A percentile compares a stretch with the other conserved stretches of the same genome.
phyloP scores from a whole-genome alignment of 306 rosid species.

The Betula pendula region DNA sequence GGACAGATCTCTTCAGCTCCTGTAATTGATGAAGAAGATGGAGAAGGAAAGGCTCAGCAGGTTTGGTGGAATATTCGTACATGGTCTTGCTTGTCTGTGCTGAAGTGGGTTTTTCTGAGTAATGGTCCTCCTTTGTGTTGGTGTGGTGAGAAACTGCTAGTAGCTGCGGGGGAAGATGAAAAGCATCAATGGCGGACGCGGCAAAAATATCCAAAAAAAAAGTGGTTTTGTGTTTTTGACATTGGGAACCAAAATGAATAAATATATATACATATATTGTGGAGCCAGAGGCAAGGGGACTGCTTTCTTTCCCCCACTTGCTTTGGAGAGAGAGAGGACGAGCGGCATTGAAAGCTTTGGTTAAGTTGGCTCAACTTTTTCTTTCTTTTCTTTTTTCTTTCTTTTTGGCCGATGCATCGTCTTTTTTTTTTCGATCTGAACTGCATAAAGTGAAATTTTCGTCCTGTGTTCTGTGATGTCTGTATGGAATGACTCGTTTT shows the following conservation, averaged over 20 bases:
- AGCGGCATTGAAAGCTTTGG: background rate
- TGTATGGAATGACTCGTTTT: too few relatives aligned
- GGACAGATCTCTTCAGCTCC: slow-evolving; percentile 37
- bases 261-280: background rate
- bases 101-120: background rate
- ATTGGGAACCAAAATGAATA: slow-evolving; percentile 19
- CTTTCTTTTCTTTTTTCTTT: background rate
- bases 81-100: slow-evolving; percentile 7
- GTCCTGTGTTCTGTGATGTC: too few relatives aligned
- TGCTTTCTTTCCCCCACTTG: background rate
- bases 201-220: slow-evolving; percentile 25
- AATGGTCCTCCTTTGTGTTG: background rate
- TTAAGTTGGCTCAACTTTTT: background rate
- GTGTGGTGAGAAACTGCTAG: background rate
- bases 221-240: background rate
- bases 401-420: too few relatives aligned
- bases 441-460: too few relatives aligned
- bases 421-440: too few relatives aligned
- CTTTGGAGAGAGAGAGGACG: background rate
- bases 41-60: slow-evolving; percentile 3
- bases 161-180: slow-evolving; percentile 11
- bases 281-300: background rate
- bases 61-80: slow-evolving; percentile 23
- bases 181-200: slow-evolving; percentile 40
- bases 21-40: slow-evolving; percentile 31